phyloP scores from a whole-genome alignment of 805 yeast genomes.

The Teunomyces tritomae region DNA sequence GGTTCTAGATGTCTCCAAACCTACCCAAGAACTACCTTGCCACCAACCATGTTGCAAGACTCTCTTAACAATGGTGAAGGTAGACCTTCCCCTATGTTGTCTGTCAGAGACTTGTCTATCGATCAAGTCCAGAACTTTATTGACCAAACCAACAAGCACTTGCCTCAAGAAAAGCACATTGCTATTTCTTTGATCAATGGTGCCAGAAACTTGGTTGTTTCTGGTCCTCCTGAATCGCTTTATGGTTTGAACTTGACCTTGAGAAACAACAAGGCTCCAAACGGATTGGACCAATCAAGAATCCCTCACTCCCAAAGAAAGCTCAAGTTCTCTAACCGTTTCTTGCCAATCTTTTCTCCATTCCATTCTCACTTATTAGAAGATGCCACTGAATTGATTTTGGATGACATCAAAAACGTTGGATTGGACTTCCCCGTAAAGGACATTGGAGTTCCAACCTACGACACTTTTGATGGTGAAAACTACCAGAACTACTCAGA shows the following conservation, averaged over 20 bases:
- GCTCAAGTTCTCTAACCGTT: slow-evolving; percentile 87
- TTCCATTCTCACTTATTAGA: slow-evolving; percentile 89
- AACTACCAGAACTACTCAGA: slow-evolving; percentile 57
- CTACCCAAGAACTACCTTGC: slow-evolving; percentile 90
- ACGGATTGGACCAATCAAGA: slow-evolving; percentile 93
- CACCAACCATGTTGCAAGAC: slow-evolving; percentile 91
- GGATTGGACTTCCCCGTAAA: slow-evolving; percentile 54
- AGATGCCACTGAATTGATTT: slow-evolving; percentile 66
- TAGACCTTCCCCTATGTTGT: slow-evolving; percentile 94
- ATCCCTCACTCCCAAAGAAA: slow-evolving; percentile 93
- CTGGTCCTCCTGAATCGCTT: slow-evolving; percentile 97
- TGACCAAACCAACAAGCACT: slow-evolving; percentile 85
- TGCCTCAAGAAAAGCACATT: slow-evolving; percentile 88
- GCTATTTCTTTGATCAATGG: slow-evolving; percentile 91
- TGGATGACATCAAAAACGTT: slow-evolving; percentile 54
- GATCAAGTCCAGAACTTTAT: slow-evolving; percentile 78
- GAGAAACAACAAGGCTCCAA: slow-evolving; percentile 91
- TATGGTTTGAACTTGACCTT: slow-evolving; percentile 91
- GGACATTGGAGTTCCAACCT: slow-evolving; percentile 79
- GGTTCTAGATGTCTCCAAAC: slow-evolving; percentile 89
- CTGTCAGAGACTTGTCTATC: slow-evolving; percentile 81
- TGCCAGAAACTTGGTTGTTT: slow-evolving; percentile 89
- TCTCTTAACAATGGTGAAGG: slow-evolving; percentile 94
- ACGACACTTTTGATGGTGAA: slow-evolving; percentile 81
- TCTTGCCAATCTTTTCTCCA: slow-evolving; percentile 93